Conservation (phyloP, 495 filamentous ascomycete species). For the Penicillium ochrochloron region DNA sequence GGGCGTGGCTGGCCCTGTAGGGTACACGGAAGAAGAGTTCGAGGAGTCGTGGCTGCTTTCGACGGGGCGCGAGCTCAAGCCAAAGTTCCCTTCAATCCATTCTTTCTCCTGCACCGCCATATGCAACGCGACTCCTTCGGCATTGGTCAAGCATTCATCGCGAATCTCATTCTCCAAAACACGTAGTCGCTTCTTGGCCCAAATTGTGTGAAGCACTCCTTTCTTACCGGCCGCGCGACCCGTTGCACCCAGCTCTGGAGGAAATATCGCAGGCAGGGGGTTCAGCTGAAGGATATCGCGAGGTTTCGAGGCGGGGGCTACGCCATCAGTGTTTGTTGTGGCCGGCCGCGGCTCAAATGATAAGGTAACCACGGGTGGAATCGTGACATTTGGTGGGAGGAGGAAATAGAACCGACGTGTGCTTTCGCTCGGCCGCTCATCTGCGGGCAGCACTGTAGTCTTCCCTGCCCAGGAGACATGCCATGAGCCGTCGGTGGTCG, state of each 20-base stretch:
- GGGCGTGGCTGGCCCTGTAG: slow-evolving; percentile 48
- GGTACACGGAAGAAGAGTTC: slow-evolving; percentile 25
- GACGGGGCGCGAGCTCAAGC: slow-evolving; percentile 47
- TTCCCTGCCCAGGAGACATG: slow-evolving; percentile 79
- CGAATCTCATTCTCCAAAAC: slow-evolving; percentile 74
- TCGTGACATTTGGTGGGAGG: slow-evolving; percentile 64
- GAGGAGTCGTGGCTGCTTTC: slow-evolving; percentile 22
- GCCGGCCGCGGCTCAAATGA: slow-evolving; percentile 53
- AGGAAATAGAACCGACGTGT: slow-evolving; percentile 75
- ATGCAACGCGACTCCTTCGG: slow-evolving; percentile 75
- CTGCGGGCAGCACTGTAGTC: slow-evolving; percentile 64
- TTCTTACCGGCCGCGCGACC: slow-evolving; percentile 70
- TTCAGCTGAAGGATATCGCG: slow-evolving; percentile 58
- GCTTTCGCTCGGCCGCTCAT: slow-evolving; percentile 59
- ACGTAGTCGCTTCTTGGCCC: slow-evolving; percentile 76
- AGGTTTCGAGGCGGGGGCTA: too few relatives aligned
- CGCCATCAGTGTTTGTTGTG: too few relatives aligned
- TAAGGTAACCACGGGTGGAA: slow-evolving; percentile 72
- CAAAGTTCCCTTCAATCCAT: slow-evolving; percentile 82
- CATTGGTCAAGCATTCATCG: slow-evolving; percentile 64
- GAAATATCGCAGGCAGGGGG: slow-evolving; percentile 81
- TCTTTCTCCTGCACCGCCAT: slow-evolving; percentile 81
- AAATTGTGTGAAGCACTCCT: slow-evolving; percentile 81
- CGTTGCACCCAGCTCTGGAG: slow-evolving; percentile 67
- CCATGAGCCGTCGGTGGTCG: slow-evolving; percentile 56